These are phyloP conservation scores for Priceomyces medius DNA, from an alignment of 805 yeast genomes.

Conservation along the genomic window DNA sequence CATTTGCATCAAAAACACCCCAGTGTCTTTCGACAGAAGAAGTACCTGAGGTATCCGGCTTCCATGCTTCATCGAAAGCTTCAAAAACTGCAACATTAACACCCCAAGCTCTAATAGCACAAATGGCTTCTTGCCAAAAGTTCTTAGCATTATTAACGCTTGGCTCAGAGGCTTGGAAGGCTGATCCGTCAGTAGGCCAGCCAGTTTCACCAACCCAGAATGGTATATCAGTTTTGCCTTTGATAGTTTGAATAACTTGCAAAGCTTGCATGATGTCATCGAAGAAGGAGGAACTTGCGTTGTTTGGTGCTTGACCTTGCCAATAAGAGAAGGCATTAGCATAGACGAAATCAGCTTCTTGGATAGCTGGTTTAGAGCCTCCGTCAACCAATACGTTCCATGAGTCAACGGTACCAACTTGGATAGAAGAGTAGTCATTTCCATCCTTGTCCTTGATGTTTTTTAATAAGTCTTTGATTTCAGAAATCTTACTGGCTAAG, in stretches of 20 bases:
- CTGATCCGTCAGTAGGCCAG: slow-evolving; percentile 89
- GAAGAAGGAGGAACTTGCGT: slow-evolving; percentile 87
- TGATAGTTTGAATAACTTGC: slow-evolving; percentile 78
- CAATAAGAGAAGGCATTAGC: slow-evolving; percentile 98
- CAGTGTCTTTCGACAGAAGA: slow-evolving; percentile 88
- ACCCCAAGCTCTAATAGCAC: slow-evolving; percentile 96
- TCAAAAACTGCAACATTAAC: slow-evolving; percentile 89
- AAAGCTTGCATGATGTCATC: slow-evolving; percentile 98
- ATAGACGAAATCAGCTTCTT: slow-evolving; percentile 80
- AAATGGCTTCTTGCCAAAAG: slow-evolving; percentile 86
- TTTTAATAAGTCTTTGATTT: slow-evolving; percentile 57
- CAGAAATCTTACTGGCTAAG: slow-evolving; percentile 66
- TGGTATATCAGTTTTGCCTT: slow-evolving; percentile 81
- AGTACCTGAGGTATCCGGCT: slow-evolving; percentile 86
- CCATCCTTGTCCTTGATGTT: slow-evolving; percentile 78
- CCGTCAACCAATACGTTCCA: slow-evolving; percentile 92
- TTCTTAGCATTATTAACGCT: slow-evolving; percentile 67
- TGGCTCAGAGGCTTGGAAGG: slow-evolving; percentile 67
- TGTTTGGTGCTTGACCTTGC: slow-evolving; percentile 90
- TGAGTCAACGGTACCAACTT: slow-evolving; percentile 93
- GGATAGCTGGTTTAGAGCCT: slow-evolving; percentile 63
- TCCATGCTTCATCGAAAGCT: slow-evolving; percentile 96
- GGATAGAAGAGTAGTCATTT: slow-evolving; percentile 63
- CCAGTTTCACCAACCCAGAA: slow-evolving; percentile 99
- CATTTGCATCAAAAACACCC: slow-evolving; percentile 76